Evolutionary conservation across 176 grass and related monocot species (phyloP), one percentile per base, ranked within the genome.

Genomic region (Avena atlantica): DNA sequence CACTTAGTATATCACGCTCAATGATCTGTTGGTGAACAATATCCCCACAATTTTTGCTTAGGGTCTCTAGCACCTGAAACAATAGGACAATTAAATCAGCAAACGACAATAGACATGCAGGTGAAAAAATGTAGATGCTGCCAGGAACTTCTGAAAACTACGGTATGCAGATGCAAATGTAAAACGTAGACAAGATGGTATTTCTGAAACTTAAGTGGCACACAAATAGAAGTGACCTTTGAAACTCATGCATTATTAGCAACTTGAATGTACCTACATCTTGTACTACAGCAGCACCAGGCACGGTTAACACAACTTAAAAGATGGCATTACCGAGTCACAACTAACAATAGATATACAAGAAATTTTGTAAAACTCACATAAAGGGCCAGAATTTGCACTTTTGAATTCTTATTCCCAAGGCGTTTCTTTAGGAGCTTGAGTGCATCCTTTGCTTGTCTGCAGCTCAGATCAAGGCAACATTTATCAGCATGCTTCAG

Each of bases 1-100:
- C 97, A 89, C 90, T 95, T 85, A 99, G 91, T 61, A 99, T 99
- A 81, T 99, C 97, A 15, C 97, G 97, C 45, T 99, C 97, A 83
- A 89, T 86, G 29, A 99, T 99, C 80, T 92, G 97, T 79, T 93
- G 97, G 83, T 94, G 86, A 88, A 99, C 92, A 81, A 76, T 63
- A 42, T 99, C 92, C 29, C 97, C 97, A 58, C 97, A 99, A 80
- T 99, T 99, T 91, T 99, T 99, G 87, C 97, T 99, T 90, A 97
- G 83, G 72, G 97, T 97, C 84, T 99, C 97, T 76, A 99, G 73
- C 81, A 91, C 97, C 97, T 99, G 82, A 83, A 78, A 67, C 13
- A 78, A 73, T 20, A 60, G 57, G 74, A 37, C 45, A 88, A 91
- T 20, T 47, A 64, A 52, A 72, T 71, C 61, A 91, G 51, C n/a